These are phyloP conservation scores for Candida pseudoglaebosa DNA, from an alignment of 805 yeast genomes.

Conservation along the genomic window DNA sequence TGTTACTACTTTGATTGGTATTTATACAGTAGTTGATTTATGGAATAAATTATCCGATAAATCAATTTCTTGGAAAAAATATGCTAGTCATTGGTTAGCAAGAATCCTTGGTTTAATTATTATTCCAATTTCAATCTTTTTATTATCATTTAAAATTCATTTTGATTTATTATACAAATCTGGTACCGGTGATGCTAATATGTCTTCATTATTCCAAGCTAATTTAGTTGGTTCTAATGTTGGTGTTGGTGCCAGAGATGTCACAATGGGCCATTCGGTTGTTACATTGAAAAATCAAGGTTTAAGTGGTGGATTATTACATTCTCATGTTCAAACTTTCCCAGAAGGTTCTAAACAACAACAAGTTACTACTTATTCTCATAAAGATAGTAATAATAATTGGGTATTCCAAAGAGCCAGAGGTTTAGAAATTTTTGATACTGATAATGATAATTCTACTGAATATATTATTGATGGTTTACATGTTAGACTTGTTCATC, in stretches of 20 bases:
- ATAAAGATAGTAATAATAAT: constrained; percentile 43
- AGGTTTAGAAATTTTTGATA: constrained; percentile 29
- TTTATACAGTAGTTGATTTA: constrained; percentile 81
- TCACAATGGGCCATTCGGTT: constrained; percentile 48
- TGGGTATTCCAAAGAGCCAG: constrained; percentile 48
- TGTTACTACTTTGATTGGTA: constrained; percentile 82
- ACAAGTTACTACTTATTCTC: constrained; percentile 44
- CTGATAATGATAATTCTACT: constrained; percentile 24
- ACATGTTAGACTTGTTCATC: constrained; percentile 59
- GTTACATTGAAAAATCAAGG: constrained; percentile 41
- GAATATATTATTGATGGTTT: constrained; percentile 55
- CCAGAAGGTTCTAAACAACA: constrained; percentile 48
- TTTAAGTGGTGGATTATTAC: constrained; percentile 43
- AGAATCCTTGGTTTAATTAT: constrained; percentile 60
- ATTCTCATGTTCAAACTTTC: constrained; percentile 44
- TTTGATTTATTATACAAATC: constrained; percentile 68
- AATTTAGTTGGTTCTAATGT: constrained; percentile 64
- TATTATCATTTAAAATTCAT: constrained; percentile 68
- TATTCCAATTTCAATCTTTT: constrained; percentile 59
- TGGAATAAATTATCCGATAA: constrained; percentile 81
- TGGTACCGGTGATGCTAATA: constrained; percentile 78
- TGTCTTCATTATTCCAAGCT: constrained; percentile 82
- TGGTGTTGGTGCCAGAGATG: constrained; percentile 62
- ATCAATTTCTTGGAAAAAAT: constrained; percentile 46
- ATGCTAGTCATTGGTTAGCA: constrained; percentile 61